Evolutionary conservation across 192 early-diverging fungal species (phyloP), one percentile per base, ranked within the genome.

Genomic region (Cladochytrium replicatum): DNA sequence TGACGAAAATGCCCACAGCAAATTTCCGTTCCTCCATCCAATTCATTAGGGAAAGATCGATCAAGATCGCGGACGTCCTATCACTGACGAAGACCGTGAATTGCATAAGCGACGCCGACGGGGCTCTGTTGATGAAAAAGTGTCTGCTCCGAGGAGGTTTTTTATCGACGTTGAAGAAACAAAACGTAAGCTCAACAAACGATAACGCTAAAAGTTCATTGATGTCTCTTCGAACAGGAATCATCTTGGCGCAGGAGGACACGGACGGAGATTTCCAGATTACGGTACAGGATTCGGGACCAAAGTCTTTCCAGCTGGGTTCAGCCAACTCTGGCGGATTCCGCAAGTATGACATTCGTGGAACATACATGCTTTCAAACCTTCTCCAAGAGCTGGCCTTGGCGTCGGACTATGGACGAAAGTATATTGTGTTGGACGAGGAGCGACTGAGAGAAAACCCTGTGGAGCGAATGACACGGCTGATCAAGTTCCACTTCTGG

Each of bases 401-500:
- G 21, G 96, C 96, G 2, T 64, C 78, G 17, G 93, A 92, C 49
- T 81, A 85, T 61, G 88, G 87, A 2, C 74, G 90, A 32, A 85
- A 80, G 54, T 78, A 86, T 53, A 85, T 99, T 23, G 82, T 95
- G 1, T 60, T 99, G 19, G 84, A 89, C 63, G 90, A 95, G 64
- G 81, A 81, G 19, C 71, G 89, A 1, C 67, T 99, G 19, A 91
- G 83, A 58, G 93, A 97, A 65, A 95, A 97, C 57, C 96, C 96
- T 0, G 82, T 97, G 19, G 82, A 89, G 49, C 79, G 93, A 1
- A 60, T 99, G 37, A 75, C 78, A 30, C 75, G 96, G 17, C 84
- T 95, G 78, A 93, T 99, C 55, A 78, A 82, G 50, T 84, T 77
- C 47, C 75, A 86, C 24, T 99, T 99, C 57, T 99, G 96, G 96